phyloP scores from a whole-genome alignment of 2,329 filamentous ascomycete genomes.

The Blastomyces percursus region DNA sequence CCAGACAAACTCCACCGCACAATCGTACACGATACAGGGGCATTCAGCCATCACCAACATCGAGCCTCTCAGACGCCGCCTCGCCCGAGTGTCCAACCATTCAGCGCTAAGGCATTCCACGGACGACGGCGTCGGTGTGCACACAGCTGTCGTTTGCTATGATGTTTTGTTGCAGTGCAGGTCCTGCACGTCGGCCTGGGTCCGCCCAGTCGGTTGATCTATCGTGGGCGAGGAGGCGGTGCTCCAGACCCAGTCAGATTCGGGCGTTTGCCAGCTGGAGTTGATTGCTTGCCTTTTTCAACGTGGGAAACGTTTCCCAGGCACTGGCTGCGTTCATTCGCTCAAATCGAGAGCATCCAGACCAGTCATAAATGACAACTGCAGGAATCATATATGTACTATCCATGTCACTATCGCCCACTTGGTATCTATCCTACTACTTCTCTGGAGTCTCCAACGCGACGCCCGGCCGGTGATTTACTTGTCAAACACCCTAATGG shows the following conservation, averaged over 20 bases:
- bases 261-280: slow-evolving; percentile 1
- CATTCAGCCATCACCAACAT: background rate
- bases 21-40: too few species aligned
- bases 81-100: background rate
- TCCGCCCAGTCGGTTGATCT: background rate
- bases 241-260: background rate
- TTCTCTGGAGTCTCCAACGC: background rate
- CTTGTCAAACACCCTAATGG: background rate
- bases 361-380: background rate
- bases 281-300: background rate
- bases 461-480: background rate
- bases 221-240: background rate
- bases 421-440: background rate
- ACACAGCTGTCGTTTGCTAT: background rate
- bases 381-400: background rate
- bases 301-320: background rate
- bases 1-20: too few species aligned
- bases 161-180: slow-evolving; percentile 1
- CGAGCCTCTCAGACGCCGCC: background rate
- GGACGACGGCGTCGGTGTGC: background rate
- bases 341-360: background rate
- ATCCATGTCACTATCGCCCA: background rate
- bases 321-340: background rate
- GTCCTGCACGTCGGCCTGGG: background rate
- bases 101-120: background rate